Conservation (phyloP, 2,329 filamentous ascomycete species). For the Pseudonectria buxi region DNA sequence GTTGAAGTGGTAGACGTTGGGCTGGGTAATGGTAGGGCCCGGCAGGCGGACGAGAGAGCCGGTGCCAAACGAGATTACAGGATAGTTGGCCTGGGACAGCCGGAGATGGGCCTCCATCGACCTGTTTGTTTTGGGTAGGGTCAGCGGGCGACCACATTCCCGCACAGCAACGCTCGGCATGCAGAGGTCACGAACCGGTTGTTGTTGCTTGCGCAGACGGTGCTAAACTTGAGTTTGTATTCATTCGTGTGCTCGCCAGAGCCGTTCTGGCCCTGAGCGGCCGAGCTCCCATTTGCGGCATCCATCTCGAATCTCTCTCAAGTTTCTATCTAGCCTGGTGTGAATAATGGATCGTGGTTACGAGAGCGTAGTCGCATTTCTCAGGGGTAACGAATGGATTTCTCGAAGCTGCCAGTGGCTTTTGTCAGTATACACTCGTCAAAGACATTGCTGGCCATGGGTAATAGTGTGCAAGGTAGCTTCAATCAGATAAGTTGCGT, state of each 20-base stretch:
- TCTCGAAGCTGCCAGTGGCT: too few species aligned
- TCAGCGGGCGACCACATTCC: neutral
- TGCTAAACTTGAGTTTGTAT: slow-evolving; percentile 93
- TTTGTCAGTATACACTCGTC: too few species aligned
- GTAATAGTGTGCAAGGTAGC: slow-evolving; percentile 1
- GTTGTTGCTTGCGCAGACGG: slow-evolving; percentile 97
- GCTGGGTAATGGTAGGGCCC: slow-evolving; percentile 82
- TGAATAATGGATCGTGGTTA: slow-evolving; percentile 10
- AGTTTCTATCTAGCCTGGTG: slow-evolving; percentile 11
- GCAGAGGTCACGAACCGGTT: slow-evolving; percentile 63
- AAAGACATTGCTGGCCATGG: neutral
- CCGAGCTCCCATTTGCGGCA: slow-evolving; percentile 31
- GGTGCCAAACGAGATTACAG: slow-evolving; percentile 97
- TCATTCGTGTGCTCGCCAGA: slow-evolving; percentile 46
- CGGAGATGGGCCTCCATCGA: slow-evolving; percentile 95
- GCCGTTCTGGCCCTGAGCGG: slow-evolving; percentile 33
- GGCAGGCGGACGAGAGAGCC: slow-evolving; percentile 90
- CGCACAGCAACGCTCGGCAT: neutral
- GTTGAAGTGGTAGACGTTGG: slow-evolving; percentile 98
- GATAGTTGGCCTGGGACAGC: slow-evolving; percentile 77
- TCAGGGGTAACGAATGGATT: slow-evolving; percentile 2
- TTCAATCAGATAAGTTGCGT: slow-evolving; percentile 44
- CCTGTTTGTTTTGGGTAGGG: slow-evolving; percentile 15
- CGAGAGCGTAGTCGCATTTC: slow-evolving; percentile 16
- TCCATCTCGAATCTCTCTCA: slow-evolving; percentile 35